phyloP scores from a whole-genome alignment of 108 stramenopile species.

The Cyclotella sp. region DNA sequence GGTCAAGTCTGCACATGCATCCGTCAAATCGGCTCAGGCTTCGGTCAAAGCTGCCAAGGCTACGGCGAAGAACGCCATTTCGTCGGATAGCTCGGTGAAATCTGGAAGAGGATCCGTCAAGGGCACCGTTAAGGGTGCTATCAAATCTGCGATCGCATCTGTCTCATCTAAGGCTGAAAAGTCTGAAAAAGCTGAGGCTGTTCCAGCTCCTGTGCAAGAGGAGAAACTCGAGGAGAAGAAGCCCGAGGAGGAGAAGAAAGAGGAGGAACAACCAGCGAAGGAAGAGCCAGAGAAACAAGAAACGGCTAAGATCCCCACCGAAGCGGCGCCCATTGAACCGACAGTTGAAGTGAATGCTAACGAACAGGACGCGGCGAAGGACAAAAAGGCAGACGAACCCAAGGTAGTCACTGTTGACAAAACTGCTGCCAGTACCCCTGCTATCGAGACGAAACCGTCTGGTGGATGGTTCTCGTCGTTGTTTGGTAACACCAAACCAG shows the following conservation, averaged over 20 bases:
- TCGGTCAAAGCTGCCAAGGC: not conserved
- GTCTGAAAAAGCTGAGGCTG: not conserved
- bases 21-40: not conserved
- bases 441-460: conserved; percentile 10
- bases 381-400: not conserved
- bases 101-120: conserved; percentile 3
- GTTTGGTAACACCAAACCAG: conserved; percentile 7
- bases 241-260: too few species aligned
- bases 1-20: not conserved
- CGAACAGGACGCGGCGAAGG: not conserved
- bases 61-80: not conserved
- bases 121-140: conserved; percentile 2
- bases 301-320: not conserved
- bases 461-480: conserved; percentile 24
- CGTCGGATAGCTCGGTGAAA: conserved; percentile 1
- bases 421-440: not conserved
- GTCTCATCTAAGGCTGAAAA: not conserved
- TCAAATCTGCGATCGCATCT: not conserved
- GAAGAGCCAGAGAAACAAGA: conserved; percentile 9
- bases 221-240: too few species aligned
- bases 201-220: not conserved
- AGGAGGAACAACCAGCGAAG: too few species aligned
- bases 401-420: not conserved
- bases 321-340: too few species aligned
- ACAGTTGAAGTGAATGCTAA: not conserved